phyloP scores from a whole-genome alignment of 2,329 filamentous ascomycete genomes.

The Nectriaceae sp. region DNA sequence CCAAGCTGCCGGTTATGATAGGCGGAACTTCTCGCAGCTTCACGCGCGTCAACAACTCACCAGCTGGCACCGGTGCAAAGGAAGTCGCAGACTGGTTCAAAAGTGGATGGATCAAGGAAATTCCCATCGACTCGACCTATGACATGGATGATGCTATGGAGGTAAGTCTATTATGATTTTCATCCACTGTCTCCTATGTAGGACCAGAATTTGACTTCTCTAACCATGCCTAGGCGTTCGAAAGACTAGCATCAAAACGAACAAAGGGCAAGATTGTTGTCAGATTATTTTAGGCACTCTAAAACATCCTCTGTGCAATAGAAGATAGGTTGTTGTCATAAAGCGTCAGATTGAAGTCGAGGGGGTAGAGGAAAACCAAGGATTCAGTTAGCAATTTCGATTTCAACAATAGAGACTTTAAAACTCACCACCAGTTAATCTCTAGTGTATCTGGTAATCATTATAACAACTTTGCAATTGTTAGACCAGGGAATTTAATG shows the following conservation, averaged over 20 bases:
- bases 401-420: no score
- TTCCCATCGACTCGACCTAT: conserved; percentile 21
- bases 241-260: conserved; percentile 14
- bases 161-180: conserved; percentile 11
- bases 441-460: no score
- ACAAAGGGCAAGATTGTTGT: conserved; percentile 24
- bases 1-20: neutral
- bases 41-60: conserved; percentile 3
- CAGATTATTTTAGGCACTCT: no score
- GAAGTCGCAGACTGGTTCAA: conserved; percentile 10
- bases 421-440: no score
- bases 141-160: conserved; percentile 15
- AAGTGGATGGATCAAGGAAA: conserved; percentile 11
- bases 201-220: neutral
- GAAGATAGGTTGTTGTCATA: no score
- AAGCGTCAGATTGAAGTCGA: no score
- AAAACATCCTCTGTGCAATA: no score
- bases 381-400: no score
- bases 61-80: conserved; percentile 4
- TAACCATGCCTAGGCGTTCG: conserved; percentile 14
- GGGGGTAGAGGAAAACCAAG: no score
- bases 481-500: no score
- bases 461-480: no score
- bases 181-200: no score
- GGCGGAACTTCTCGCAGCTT: conserved; percentile 8